These are phyloP conservation scores for Kentomonas sorsogonicus DNA, from an alignment of 208 protist species.

Conservation along the genomic window DNA sequence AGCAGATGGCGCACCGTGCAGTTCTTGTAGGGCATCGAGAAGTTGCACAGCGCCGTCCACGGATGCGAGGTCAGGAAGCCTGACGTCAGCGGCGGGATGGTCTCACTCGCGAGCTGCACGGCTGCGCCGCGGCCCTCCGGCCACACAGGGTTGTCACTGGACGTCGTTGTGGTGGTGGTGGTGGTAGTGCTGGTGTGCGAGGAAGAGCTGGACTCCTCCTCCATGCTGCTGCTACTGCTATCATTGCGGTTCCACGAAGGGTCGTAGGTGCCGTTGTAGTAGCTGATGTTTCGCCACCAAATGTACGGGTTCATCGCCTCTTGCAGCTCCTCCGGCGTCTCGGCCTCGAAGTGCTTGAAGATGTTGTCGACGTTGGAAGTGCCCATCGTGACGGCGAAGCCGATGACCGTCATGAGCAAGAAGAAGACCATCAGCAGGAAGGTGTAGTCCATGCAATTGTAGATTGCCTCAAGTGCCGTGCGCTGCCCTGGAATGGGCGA, in stretches of 20 bases:
- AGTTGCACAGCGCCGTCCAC: background rate
- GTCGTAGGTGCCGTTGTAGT: background rate
- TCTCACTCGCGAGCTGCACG: too few relatives aligned
- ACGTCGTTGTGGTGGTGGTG: slow-evolving; percentile 4
- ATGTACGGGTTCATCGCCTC: slow-evolving; percentile 31
- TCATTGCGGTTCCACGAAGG: too few relatives aligned
- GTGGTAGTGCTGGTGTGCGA: slow-evolving; percentile 7
- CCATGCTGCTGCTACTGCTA: slow-evolving; percentile 6
- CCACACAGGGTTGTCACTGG: background rate
- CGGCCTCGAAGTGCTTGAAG: slow-evolving; percentile 38
- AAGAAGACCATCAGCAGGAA: slow-evolving; percentile 51
- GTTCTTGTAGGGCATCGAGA: background rate
- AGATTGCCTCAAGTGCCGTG: slow-evolving; percentile 34
- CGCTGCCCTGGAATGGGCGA: slow-evolving; percentile 18
- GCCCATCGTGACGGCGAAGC: slow-evolving; percentile 42
- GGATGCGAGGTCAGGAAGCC: background rate
- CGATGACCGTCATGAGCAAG: slow-evolving; percentile 38
- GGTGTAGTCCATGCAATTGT: slow-evolving; percentile 62
- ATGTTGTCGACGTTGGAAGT: slow-evolving; percentile 44
- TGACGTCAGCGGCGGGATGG: background rate
- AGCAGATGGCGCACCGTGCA: slow-evolving; percentile 30
- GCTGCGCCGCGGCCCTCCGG: too few relatives aligned
- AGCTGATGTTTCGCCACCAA: background rate
- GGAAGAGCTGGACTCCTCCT: background rate
- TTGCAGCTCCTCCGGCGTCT: slow-evolving; percentile 29